Evolutionary conservation across 164 flowering plant genomes (phyloP).

Genomic region (Vitis amurensis): DNA sequence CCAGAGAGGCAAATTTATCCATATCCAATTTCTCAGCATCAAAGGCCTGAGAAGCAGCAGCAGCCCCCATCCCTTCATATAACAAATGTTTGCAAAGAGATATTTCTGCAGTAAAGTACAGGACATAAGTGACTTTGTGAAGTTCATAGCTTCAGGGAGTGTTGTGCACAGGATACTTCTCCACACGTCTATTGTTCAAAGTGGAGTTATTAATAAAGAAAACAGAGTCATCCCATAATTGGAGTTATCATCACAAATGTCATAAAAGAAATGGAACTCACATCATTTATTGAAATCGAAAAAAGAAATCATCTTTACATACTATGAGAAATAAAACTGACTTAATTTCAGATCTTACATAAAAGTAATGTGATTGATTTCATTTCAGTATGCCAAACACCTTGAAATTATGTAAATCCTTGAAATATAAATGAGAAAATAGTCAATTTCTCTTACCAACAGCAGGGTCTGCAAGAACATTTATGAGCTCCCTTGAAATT

Average conservation of each 20-base stretch:
- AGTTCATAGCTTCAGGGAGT: constrained; percentile 3
- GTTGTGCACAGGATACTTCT: neutral
- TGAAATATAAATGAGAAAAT: neutral
- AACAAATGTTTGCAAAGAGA: constrained; percentile 60
- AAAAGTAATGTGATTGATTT: neutral
- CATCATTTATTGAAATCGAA: neutral
- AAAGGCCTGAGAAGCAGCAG: constrained; percentile 62
- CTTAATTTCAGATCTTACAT: neutral
- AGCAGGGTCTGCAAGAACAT: constrained; percentile 23
- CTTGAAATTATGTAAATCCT: neutral
- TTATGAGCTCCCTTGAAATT: constrained; percentile 16
- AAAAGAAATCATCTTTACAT: neutral
- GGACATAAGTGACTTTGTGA: constrained; percentile 5
- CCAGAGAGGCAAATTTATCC: constrained; percentile 39
- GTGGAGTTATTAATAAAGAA: neutral
- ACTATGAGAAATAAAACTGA: neutral
- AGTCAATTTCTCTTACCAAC: constrained; percentile 50
- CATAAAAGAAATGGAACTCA: neutral
- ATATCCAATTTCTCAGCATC: constrained; percentile 49
- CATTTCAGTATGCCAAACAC: neutral
- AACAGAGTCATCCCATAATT: no score
- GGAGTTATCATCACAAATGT: neutral
- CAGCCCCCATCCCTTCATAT: constrained; percentile 56
- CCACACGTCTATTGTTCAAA: neutral
- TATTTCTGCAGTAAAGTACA: constrained; percentile 40